Evolutionary conservation across 31 red algal genomes (phyloP).

Genomic region (Pterothamnion heteromorphum): DNA sequence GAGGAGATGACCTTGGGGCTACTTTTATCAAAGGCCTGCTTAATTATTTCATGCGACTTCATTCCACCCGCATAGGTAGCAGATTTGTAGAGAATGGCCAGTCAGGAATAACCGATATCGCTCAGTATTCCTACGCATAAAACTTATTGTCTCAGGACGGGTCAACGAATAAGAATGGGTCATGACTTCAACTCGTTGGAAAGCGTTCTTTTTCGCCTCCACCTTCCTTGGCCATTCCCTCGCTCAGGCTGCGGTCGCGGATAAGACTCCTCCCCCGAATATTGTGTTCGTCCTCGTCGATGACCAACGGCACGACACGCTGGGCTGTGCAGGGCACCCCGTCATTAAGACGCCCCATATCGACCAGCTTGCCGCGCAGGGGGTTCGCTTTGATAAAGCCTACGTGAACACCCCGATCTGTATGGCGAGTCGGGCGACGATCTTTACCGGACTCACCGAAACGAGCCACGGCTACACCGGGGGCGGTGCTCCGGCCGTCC

Average conservation of each 20-base stretch:
- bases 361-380: background rate
- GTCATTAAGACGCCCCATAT: constrained; percentile 18
- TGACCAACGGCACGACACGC: background rate
- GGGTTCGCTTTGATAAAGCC: background rate
- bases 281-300: constrained; percentile 11
- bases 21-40: background rate
- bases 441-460: background rate
- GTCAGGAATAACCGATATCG: too few relatives aligned
- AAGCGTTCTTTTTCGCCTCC: too few relatives aligned
- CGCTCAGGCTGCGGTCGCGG: too few relatives aligned
- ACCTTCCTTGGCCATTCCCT: too few relatives aligned
- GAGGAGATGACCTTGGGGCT: background rate
- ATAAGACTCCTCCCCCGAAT: too few relatives aligned
- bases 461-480: background rate
- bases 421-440: background rate
- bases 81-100: too few relatives aligned
- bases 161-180: too few relatives aligned
- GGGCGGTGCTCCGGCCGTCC: background rate
- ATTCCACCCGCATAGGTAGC: too few relatives aligned
- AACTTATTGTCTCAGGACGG: too few relatives aligned
- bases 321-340: background rate
- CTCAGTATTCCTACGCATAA: too few relatives aligned
- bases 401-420: background rate
- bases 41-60: constrained; percentile 9
- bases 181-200: too few relatives aligned